phyloP scores from a whole-genome alignment of 345 rosid genomes.

The Acer campestre region DNA sequence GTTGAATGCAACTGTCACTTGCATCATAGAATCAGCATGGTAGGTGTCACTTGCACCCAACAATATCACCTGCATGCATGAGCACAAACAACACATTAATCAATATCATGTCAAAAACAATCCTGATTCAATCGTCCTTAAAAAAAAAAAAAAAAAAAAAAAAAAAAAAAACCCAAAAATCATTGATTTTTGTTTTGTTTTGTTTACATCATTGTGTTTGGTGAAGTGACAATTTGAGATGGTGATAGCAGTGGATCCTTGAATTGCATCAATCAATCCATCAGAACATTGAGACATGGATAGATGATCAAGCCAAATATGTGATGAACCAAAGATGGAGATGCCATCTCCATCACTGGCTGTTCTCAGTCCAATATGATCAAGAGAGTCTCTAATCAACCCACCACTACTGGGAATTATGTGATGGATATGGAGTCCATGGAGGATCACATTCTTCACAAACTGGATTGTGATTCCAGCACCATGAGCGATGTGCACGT shows the following conservation, averaged over 20 bases:
- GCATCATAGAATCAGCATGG: constrained; percentile 50
- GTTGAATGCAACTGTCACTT: constrained; percentile 72
- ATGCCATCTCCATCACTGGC: constrained; percentile 69
- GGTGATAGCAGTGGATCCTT: constrained; percentile 64
- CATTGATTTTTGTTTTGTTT: too few relatives aligned
- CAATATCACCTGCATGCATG: constrained; percentile 51
- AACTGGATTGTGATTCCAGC: constrained; percentile 69
- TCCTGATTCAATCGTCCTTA: too few relatives aligned
- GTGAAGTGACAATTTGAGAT: constrained; percentile 73
- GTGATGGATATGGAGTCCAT: constrained; percentile 58
- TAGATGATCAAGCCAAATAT: constrained; percentile 74
- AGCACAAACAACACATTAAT: background rate
- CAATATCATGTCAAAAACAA: background rate
- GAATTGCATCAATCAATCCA: constrained; percentile 61
- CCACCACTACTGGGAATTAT: constrained; percentile 49
- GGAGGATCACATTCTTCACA: constrained; percentile 71
- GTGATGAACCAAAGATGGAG: constrained; percentile 55
- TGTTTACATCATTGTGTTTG: constrained; percentile 53
- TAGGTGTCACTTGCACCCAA: constrained; percentile 60
- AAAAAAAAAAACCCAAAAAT: too few relatives aligned
- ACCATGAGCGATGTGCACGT: constrained; percentile 58
- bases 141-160: too few relatives aligned
- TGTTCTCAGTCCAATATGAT: constrained; percentile 55
- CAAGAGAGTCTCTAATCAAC: constrained; percentile 60
- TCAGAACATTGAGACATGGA: constrained; percentile 57